These are phyloP conservation scores for Globomyces sp. DNA, from an alignment of 371 early-diverging fungal genomes.

Conservation along the genomic window DNA sequence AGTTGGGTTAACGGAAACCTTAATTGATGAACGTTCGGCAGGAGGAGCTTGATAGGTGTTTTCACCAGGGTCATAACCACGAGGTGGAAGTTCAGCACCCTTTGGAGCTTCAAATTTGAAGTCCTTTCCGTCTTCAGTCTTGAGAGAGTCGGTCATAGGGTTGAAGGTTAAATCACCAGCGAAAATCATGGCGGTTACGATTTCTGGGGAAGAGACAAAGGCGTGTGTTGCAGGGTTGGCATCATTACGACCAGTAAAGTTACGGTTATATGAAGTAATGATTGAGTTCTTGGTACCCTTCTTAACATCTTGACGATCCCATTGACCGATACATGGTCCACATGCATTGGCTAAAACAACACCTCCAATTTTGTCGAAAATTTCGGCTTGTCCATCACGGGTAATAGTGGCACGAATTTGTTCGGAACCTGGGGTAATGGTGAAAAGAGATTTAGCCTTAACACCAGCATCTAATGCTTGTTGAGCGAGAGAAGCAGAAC, in stretches of 20 bases:
- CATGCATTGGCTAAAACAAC: conserved; percentile 70
- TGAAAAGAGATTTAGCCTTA: conserved; percentile 74
- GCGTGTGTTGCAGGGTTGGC: conserved; percentile 91
- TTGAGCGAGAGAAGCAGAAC: conserved; percentile 79
- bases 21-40: conserved; percentile 51
- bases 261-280: conserved; percentile 94
- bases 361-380: conserved; percentile 82
- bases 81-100: conserved; percentile 82
- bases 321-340: conserved; percentile 69
- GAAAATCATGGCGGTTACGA: conserved; percentile 92
- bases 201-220: conserved; percentile 92
- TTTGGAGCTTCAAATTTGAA: conserved; percentile 81
- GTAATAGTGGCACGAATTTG: conserved; percentile 95
- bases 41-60: conserved; percentile 59
- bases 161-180: conserved; percentile 88
- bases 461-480: conserved; percentile 83
- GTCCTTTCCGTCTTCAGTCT: conserved; percentile 63
- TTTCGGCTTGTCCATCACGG: conserved; percentile 84
- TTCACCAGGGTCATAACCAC: conserved; percentile 81
- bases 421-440: conserved; percentile 95
- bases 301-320: conserved; percentile 82
- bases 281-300: conserved; percentile 80
- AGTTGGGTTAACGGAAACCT: conserved; percentile 64
- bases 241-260: conserved; percentile 95
- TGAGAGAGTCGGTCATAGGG: conserved; percentile 81